Base-by-base conservation (phyloP, 495 filamentous ascomycete genomes). In the Trichoderma virens region DNA sequence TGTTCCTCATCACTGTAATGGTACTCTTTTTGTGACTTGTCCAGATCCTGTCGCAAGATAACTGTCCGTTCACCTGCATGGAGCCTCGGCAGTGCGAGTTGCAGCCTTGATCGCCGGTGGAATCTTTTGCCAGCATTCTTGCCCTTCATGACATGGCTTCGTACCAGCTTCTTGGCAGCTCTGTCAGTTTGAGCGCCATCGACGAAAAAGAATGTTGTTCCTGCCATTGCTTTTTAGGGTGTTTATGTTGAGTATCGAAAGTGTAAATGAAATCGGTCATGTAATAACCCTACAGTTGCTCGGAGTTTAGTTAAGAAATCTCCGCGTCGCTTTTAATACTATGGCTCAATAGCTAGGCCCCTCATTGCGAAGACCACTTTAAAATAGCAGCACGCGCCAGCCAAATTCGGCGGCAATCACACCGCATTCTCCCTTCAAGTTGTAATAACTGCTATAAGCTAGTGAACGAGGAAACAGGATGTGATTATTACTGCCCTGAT, bases 91-190 rank as follows among this genome's bases (percentile, higher is more conserved):
- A 20, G 30, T 18, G 39, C 63, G 32, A 65, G n/a, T 39, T 61
- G 65, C 9, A 61, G 56, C 60, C 67, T 70, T 60, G 69, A 72
- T n/a, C 43, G 62, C 34, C 70, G 65, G 54, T 68, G 65, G 28
- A 71, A 56, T 54, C 59, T 69, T 41, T 63, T 63, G 4, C 61
- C 61, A 18, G 35, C 61, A 54, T 63, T 63, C 35, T 63, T 63
- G 11, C 61, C 61, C 27, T 39, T 63, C 61, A 63, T 63, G 2
- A 39, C 61, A 54, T 63, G 61, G 61, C 61, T 43, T 30, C 61
- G 14, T 28, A 63, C 43, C 1, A 39, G 38, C 61, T 39, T 31
- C 38, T 39, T 63, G 35, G 61, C 35, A 2, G 59, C 51, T 64
- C 62, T 64, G 31, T 28, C 30, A 5, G 5, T 41, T 41, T 41